Percentiles rank a stretch among this genome's conserved stretches.
These are phyloP conservation scores for Trypanosoma avium DNA, from an alignment of 208 protist species.

Conservation along the genomic window DNA sequence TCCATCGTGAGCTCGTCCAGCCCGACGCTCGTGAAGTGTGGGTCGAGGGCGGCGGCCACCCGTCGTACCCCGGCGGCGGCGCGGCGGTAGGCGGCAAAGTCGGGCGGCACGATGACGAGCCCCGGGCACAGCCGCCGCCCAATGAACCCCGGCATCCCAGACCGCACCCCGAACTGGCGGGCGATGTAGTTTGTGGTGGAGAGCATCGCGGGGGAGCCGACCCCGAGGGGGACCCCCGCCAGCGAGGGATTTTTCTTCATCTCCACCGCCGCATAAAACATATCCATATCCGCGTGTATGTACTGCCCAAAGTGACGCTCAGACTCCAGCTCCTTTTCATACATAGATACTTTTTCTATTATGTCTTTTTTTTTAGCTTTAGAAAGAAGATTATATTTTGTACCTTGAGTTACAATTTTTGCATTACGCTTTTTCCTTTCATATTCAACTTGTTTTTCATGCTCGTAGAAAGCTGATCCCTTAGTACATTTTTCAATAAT, in stretches of 20 bases:
- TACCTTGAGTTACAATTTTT: slow-evolving; percentile 51
- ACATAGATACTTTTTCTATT: slow-evolving; percentile 42
- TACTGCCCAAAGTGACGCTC: slow-evolving; percentile 66
- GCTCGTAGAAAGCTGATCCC: slow-evolving; percentile 72
- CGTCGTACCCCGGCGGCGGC: slow-evolving; percentile 66
- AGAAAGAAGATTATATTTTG: slow-evolving; percentile 48
- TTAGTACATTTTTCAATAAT: slow-evolving; percentile 80
- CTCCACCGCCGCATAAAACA: slow-evolving; percentile 93
- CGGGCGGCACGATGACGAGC: slow-evolving; percentile 81
- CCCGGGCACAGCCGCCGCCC: slow-evolving; percentile 86
- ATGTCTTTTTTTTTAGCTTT: slow-evolving; percentile 40
- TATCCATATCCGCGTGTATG: slow-evolving; percentile 93
- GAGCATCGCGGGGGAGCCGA: slow-evolving; percentile 93
- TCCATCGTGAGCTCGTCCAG: slow-evolving; percentile 91
- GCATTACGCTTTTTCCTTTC: slow-evolving; percentile 49
- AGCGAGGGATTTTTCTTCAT: slow-evolving; percentile 92
- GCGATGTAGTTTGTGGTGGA: slow-evolving; percentile 96
- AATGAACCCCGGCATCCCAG: slow-evolving; percentile 96
- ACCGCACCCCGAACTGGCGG: slow-evolving; percentile 94
- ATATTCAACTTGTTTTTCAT: slow-evolving; percentile 73
- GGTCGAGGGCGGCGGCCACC: slow-evolving; percentile 86
- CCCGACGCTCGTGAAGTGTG: slow-evolving; percentile 75
- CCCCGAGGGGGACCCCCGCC: slow-evolving; percentile 90
- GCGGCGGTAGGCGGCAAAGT: slow-evolving; percentile 80
- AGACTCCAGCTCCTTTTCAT: slow-evolving; percentile 68